phyloP scores from a whole-genome alignment of 768 basidiomycete species.

The Cystobasidium ongulense region DNA sequence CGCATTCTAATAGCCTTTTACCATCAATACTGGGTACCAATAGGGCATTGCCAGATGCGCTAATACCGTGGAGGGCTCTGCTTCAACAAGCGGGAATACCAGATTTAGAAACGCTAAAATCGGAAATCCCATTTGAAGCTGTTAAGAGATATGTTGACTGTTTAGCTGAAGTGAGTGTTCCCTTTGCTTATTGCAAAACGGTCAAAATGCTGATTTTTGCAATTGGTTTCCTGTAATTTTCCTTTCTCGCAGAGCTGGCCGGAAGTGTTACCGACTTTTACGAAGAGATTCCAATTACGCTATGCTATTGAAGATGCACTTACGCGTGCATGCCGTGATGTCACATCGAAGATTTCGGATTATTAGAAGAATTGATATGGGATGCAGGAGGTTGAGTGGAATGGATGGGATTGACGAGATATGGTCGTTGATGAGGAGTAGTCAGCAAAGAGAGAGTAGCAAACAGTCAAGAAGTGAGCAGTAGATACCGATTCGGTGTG shows the following conservation, averaged over 20 bases:
- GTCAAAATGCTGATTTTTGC: not conserved
- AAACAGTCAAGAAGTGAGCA: too few relatives aligned
- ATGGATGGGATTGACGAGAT: not conserved
- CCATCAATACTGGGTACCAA: not conserved
- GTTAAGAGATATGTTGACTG: slow-evolving; percentile 5
- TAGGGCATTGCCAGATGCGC: not conserved
- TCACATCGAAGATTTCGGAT: not conserved
- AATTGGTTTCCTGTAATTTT: not conserved
- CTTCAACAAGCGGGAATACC: slow-evolving; percentile 2
- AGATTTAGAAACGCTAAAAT: not conserved
- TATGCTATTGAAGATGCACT: slow-evolving; percentile 5
- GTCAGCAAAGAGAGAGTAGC: too few relatives aligned
- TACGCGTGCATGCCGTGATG: not conserved
- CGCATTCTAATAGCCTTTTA: not conserved
- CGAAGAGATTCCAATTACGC: not conserved
- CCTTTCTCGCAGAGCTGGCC: not conserved
- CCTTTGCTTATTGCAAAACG: not conserved
- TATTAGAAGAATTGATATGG: too few relatives aligned
- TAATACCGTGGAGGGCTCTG: not conserved
- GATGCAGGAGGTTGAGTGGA: not conserved
- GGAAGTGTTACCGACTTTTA: not conserved
- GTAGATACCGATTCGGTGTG: too few relatives aligned
- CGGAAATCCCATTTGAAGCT: slow-evolving; percentile 8
- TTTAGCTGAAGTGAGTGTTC: not conserved
- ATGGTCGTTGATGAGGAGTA: too few relatives aligned